Conservation (phyloP, 345 rosid genomes). For the Gossypium bickii region DNA sequence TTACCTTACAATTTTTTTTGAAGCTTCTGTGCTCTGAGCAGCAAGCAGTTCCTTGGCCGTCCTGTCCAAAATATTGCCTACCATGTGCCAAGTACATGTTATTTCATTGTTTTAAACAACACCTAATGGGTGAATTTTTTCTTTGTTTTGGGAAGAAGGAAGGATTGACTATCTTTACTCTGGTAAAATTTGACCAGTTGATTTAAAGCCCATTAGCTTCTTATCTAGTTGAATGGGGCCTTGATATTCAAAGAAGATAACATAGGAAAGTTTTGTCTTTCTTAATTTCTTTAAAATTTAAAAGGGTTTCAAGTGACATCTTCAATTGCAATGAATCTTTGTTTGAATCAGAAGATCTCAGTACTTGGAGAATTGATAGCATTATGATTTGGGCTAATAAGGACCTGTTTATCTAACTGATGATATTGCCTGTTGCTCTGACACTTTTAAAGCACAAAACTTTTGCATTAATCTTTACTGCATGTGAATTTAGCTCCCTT, state of each 20-base stretch:
- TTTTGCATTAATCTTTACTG: not conserved
- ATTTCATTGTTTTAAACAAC: not conserved
- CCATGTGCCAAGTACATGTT: not conserved
- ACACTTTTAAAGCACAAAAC: not conserved
- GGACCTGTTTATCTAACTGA: not conserved
- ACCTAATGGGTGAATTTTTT: not conserved
- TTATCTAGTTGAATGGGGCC: not conserved
- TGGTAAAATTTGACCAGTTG: not conserved
- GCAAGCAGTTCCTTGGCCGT: not conserved
- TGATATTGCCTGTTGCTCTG: not conserved
- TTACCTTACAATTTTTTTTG: not conserved
- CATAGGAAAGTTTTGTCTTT: not conserved
- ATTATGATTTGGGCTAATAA: not conserved
- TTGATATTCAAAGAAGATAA: not conserved
- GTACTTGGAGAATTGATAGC: not conserved
- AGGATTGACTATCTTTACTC: not conserved
- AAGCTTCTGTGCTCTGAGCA: not conserved
- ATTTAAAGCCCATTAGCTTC: not conserved
- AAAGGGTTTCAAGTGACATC: not conserved
- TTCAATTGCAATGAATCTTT: not conserved
- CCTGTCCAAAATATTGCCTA: not conserved
- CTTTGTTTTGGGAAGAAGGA: not conserved
- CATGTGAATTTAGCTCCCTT: not conserved
- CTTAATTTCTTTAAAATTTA: not conserved
- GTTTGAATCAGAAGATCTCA: not conserved